Evolutionary conservation across 1,284 basidiomycete species (phyloP), one percentile per base, ranked within the genome.

Genomic region (Cryptococcus amylolentus): DNA sequence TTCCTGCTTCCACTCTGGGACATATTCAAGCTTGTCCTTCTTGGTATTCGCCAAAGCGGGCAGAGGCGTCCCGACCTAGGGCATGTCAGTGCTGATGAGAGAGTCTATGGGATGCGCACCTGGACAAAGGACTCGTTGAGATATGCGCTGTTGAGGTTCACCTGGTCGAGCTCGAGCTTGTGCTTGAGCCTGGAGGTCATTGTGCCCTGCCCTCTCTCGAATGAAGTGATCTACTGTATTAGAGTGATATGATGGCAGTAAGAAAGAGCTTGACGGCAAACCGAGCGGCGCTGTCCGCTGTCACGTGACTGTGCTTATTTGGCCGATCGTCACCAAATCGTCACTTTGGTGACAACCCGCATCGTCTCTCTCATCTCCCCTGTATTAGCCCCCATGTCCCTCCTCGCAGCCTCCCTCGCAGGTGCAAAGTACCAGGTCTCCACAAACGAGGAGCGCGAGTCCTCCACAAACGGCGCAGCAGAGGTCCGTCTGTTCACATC

Each of bases 1-100:
- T 66, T 97, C 92, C 80, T 97, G 95, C 73, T 98, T 91, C 96
- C 96, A 98, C 51, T 95, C 77, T 0, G 95, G 96, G 46, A 96
- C 88, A 74, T 91, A 96, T 73, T 98, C 95, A 63, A 90, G 88
- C 13, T 83, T 86, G 72, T 98, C 95, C 72, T 86, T 90, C 64
- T 79, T 80, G 39, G 85, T 86, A 65, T 91, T 91, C 64, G 89
- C 88, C 18, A 97, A 83, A 1, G 91, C 86, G 0, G 93, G 93
- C 1, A 96, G 79, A 7, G 91, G 91, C 23, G 91, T 98, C 7
- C 91, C 95, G 71, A 92, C 91, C 89, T 91, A 52, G 10, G 13
- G 5, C 52, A 37, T 23, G 58, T 60, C 37, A 57, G 64, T 63
- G 63, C 35, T 26, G n/a, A 18, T n/a, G 1, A 31, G 23, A 51